phyloP scores from a whole-genome alignment of 805 yeast species.

The Wickerhamiella nectarea region DNA sequence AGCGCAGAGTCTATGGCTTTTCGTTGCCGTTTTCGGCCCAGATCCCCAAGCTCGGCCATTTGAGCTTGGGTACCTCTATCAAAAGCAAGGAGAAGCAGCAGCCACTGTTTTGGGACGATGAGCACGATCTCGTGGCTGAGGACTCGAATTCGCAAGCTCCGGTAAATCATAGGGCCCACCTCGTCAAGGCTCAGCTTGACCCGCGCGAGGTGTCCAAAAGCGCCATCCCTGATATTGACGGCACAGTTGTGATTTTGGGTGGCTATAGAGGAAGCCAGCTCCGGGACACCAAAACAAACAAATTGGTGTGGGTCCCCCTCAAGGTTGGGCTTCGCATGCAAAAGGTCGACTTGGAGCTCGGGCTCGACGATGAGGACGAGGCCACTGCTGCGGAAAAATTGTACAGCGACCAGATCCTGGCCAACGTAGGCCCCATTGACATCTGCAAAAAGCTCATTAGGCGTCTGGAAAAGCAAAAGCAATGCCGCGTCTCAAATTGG shows the following conservation, averaged over 20 bases:
- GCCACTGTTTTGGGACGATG: conserved; percentile 20
- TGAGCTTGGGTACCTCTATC: not conserved
- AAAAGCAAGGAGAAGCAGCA: conserved; percentile 9
- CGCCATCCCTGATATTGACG: conserved; percentile 33
- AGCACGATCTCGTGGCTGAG: conserved; percentile 31
- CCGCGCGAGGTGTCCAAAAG: conserved; percentile 21
- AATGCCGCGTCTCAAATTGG: conserved; percentile 51
- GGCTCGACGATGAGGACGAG: conserved; percentile 65
- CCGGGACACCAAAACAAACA: conserved; percentile 47
- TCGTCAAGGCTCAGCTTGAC: conserved; percentile 49
- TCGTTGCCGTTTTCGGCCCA: conserved; percentile 47
- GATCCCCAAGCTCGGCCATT: conserved; percentile 15
- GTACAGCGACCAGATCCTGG: conserved; percentile 62
- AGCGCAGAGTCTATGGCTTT: conserved; percentile 24
- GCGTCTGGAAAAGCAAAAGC: conserved; percentile 35
- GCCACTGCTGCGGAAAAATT: conserved; percentile 22
- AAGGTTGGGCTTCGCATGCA: conserved; percentile 70
- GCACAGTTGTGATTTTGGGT: conserved; percentile 70
- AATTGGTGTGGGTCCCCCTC: conserved; percentile 72
- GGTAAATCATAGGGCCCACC: conserved; percentile 56
- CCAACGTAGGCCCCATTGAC: conserved; percentile 84
- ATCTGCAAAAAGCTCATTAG: conserved; percentile 44
- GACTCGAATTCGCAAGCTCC: conserved; percentile 33
- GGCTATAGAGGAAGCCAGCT: conserved; percentile 80
- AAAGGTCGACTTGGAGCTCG: conserved; percentile 55